Base-by-base conservation (phyloP, 1,139 yeast genomes). In the Pichia cactophila region DNA sequence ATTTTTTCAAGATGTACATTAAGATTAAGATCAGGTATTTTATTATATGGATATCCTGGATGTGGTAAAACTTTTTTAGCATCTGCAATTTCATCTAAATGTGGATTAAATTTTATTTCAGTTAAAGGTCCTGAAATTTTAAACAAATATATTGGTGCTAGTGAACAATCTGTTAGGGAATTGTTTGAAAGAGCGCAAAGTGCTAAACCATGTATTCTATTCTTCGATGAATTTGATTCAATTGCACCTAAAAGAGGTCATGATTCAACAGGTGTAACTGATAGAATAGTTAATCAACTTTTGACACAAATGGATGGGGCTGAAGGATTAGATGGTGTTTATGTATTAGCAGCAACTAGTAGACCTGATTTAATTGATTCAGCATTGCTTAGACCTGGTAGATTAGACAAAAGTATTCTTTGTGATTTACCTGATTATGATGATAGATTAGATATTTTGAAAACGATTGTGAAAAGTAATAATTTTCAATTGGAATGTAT, bases 271-370 rank as follows among this genome's bases (percentile, higher is more conserved):
- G 98, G 97, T 53, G 98, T 92, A 5, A 92, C 98, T 1, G 98
- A 92, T 65, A 77, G 98, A 61, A 97, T 92, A 41, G 98, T 92
- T 40, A 94, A 94, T 67, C 98, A 92, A 64, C 80, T 92, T 82
- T 77, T 92, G 61, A 92, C 98, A 0, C 97, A 94, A 65, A 89
- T 92, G 96, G 99, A 92, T 68, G 99, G 99, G 69, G 97, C 97
- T 1, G 98, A 92, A 66, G 97, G 97, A 0, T 71, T 90, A 37
- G 97, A 90, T 61, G 97, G 97, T 0, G 98, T 94, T 3, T 92
- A 92, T 62, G 96, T 94, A 1, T 72, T 92, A 33, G 98, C 97
- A 0, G 98, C 98, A 1, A 94, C 98, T 0, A 82, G 92, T 60
- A 75, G 98, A 59, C 97, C 97, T 0, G 97, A 92, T 62, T 74